These are phyloP conservation scores for Neurospora sp. DNA, from an alignment of 495 filamentous ascomycete species.

Conservation along the genomic window DNA sequence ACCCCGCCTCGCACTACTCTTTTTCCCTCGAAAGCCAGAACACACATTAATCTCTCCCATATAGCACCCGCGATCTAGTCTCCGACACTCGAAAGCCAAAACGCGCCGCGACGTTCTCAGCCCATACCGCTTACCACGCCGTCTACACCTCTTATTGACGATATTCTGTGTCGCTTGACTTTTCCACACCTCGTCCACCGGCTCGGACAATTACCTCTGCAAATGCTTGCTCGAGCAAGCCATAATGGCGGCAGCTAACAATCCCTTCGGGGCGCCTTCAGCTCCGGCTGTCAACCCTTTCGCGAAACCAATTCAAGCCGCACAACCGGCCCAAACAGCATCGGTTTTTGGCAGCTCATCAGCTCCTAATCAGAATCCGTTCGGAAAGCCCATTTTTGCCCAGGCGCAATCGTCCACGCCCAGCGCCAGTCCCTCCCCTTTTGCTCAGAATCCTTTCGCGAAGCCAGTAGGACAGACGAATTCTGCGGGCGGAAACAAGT, in stretches of 20 bases:
- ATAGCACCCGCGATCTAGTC: background rate
- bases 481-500: background rate
- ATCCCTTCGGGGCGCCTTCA: conserved; percentile 18
- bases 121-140: background rate
- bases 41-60: background rate
- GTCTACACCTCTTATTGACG: background rate
- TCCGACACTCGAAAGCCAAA: background rate
- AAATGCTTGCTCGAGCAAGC: conserved; percentile 13
- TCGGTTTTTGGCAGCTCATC: conserved; percentile 5
- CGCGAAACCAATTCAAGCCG: background rate
- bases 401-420: background rate
- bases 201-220: background rate
- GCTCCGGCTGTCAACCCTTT: conserved; percentile 9
- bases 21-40: background rate
- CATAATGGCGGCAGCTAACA: conserved; percentile 18
- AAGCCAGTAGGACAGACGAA: background rate
- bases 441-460: conserved; percentile 1
- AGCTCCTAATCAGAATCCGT: conserved; percentile 1
- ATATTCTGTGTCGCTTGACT: background rate
- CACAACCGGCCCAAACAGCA: background rate
- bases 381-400: background rate
- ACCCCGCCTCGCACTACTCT: background rate
- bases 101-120: background rate
- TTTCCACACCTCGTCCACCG: background rate
- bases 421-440: background rate